These are phyloP conservation scores for Pleurotus cornucopiae DNA, from an alignment of 768 basidiomycete genomes.

Conservation along the genomic window DNA sequence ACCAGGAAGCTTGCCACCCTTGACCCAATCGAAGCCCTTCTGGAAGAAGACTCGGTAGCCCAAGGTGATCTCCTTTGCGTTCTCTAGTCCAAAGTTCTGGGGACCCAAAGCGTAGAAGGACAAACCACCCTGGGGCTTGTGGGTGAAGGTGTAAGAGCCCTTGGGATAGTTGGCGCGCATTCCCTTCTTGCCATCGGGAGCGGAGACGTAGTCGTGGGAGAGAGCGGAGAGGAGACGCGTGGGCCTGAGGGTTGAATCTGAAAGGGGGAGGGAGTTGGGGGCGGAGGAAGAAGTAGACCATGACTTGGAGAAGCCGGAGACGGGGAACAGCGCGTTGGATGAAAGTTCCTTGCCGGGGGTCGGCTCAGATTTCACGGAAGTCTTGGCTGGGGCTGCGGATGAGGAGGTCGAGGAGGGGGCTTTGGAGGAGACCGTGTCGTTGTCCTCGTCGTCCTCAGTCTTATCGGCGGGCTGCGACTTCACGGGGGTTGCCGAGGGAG, in stretches of 20 bases:
- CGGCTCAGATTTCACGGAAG: slow-evolving; percentile 11
- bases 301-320: slow-evolving; percentile 25
- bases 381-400: slow-evolving; percentile 9
- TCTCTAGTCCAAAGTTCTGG: slow-evolving; percentile 42
- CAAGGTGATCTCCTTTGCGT: slow-evolving; percentile 64
- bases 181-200: slow-evolving; percentile 46
- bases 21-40: slow-evolving; percentile 57
- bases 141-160: slow-evolving; percentile 51
- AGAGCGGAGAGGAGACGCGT: slow-evolving; percentile 31
- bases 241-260: slow-evolving; percentile 42
- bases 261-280: slow-evolving; percentile 30
- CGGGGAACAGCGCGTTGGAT: slow-evolving; percentile 36
- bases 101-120: slow-evolving; percentile 72
- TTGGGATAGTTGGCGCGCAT: slow-evolving; percentile 52
- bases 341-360: slow-evolving; percentile 14
- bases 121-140: slow-evolving; percentile 50
- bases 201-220: slow-evolving; percentile 35
- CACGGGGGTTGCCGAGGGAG: not conserved
- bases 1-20: slow-evolving; percentile 72
- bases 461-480: not conserved
- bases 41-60: slow-evolving; percentile 60
- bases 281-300: slow-evolving; percentile 44
- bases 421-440: slow-evolving; percentile 4
- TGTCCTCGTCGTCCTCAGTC: not conserved
- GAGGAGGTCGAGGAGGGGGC: not conserved